phyloP scores from a whole-genome alignment of 805 yeast species.

The Monosporozyma servazzii region DNA sequence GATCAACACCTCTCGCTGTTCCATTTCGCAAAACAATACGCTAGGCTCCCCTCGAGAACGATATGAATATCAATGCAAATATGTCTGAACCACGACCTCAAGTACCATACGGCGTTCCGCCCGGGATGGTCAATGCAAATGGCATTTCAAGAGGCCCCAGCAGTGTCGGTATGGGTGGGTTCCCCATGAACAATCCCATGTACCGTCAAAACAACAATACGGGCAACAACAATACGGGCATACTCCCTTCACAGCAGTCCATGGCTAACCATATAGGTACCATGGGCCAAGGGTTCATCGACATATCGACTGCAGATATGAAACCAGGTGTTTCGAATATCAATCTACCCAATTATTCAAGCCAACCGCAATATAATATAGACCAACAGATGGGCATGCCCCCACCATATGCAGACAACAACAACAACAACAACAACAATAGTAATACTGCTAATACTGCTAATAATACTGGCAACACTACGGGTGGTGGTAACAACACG shows the following conservation, averaged over 20 bases:
- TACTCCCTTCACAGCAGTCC: not conserved
- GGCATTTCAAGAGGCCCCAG: not conserved
- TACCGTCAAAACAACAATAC: not conserved
- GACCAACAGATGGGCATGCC: not conserved
- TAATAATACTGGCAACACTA: not conserved
- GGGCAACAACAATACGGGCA: not conserved
- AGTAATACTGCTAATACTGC: not conserved
- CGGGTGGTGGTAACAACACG: not conserved
- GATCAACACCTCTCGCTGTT: not conserved
- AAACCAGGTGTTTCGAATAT: not conserved
- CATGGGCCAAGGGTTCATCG: not conserved
- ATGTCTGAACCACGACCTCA: not conserved
- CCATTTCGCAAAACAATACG: not conserved
- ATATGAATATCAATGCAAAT: not conserved
- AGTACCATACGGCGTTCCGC: not conserved
- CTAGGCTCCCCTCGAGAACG: not conserved
- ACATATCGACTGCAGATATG: not conserved
- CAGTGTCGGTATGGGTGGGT: not conserved
- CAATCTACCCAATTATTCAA: not conserved
- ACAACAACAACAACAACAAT: not conserved
- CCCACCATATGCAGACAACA: not conserved
- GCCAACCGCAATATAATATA: not conserved
- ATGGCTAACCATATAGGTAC: not conserved
- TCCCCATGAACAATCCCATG: not conserved
- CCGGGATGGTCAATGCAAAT: not conserved